Base-by-base conservation (phyloP, 139 green algal species). In the Coccomyxa sp. region DNA sequence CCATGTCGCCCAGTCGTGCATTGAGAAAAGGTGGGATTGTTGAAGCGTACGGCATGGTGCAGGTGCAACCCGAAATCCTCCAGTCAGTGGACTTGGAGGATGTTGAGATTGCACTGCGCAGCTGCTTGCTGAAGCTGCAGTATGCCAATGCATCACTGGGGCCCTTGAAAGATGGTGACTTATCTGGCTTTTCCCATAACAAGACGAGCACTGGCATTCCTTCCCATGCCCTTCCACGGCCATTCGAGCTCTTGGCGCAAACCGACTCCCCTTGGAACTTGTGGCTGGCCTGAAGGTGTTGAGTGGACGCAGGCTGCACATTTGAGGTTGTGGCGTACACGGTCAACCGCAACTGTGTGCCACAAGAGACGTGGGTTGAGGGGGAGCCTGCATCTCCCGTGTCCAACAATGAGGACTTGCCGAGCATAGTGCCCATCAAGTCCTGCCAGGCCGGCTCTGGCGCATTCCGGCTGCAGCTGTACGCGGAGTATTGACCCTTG, bases 251-350 rank as follows among this genome's bases (percentile, higher is more conserved):
- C 38, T 51, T 51, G 38, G 7, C 3, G 7, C 38, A 51, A 51
- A 51, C 38, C 7, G 38, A 51, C 38, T 51, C 38, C 38, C 38
- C 3, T 7, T 51, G 38, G 38, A 51, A 51, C 38, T 51, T 51
- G 3, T 51, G 38, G 38, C 38, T 51, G 38, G 38, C 38, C 38
- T 51, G 38, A 51, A 7, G 38, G 38, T 51, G 38, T 51, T 51
- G 38, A 51, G 3, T 51, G 38, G 38, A 51, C 38, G 38, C 63
- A 78, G 85, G 85, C 18, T 91, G 85, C 83, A 87, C 84, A 17
- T 91, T 91, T 79, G 82, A 89, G 79, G 75, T 91, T 31, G 81
- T 87, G 57, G 86, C 85, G 0, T 91, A 90, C 81, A 86, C 77
- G 25, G 66, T 14, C 16, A 68, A 82, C 27, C n/a, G 76, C 0